These are phyloP conservation scores for Diaporthe australafricana DNA, from an alignment of 2,329 filamentous ascomycete species.

Conservation along the genomic window DNA sequence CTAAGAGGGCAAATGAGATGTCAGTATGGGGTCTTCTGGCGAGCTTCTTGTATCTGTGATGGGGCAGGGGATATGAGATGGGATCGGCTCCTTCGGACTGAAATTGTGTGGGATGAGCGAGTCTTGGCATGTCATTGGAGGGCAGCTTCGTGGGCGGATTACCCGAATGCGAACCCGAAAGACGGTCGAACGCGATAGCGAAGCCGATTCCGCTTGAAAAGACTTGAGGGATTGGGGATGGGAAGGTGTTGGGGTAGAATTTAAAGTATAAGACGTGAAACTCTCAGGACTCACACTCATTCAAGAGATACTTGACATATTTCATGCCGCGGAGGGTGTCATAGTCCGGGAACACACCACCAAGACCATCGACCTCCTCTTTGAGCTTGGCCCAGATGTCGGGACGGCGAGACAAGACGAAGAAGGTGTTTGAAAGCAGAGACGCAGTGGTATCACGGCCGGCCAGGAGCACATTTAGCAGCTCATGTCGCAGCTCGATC, in stretches of 20 bases:
- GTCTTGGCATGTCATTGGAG: background rate
- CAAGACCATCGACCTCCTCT: slow-evolving; percentile 45
- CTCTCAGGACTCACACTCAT: slow-evolving; percentile 53
- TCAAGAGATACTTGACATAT: slow-evolving; percentile 58
- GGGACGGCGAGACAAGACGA: slow-evolving; percentile 47
- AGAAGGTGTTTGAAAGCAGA: slow-evolving; percentile 44
- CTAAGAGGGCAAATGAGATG: slow-evolving; percentile 35
- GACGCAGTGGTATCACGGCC: slow-evolving; percentile 48
- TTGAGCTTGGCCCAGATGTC: slow-evolving; percentile 52
- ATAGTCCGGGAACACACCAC: slow-evolving; percentile 52
- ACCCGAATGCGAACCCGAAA: background rate
- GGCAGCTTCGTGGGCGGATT: background rate
- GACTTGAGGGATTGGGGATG: background rate
- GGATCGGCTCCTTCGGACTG: background rate
- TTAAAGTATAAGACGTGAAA: background rate
- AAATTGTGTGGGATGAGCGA: background rate
- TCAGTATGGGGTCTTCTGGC: background rate
- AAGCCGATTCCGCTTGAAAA: background rate
- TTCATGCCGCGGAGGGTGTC: slow-evolving; percentile 57
- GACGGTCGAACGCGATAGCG: background rate
- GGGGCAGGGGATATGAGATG: background rate
- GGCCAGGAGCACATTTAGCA: slow-evolving; percentile 48
- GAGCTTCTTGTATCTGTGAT: background rate
- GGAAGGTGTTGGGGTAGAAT: background rate
- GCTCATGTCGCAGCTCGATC: slow-evolving; percentile 37